Percentiles rank a stretch among this genome's conserved stretches.
Conservation (phyloP, 2,329 filamentous ascomycete species). For the Phialophora verrucosa region DNA sequence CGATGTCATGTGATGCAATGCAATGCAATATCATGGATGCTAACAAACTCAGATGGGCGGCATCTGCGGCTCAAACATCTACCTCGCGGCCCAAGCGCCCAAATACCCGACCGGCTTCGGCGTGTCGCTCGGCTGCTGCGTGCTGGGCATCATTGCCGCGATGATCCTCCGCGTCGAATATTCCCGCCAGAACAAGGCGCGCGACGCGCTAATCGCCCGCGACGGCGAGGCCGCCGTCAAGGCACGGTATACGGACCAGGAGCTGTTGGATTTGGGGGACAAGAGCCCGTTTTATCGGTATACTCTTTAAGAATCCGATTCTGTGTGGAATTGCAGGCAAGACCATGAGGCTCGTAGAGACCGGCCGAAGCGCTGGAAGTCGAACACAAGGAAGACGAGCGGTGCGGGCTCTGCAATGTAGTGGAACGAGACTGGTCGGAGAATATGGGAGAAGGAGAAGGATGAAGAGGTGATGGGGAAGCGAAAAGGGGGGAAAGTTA, state of each 20-base stretch:
- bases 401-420: too few relatives aligned
- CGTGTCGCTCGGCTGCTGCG: constrained; percentile 45
- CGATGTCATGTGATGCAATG: too few relatives aligned
- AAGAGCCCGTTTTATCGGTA: constrained; percentile 68
- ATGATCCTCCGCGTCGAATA: constrained; percentile 45
- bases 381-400: too few relatives aligned
- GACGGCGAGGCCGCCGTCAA: constrained; percentile 43
- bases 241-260: constrained; percentile 55
- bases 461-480: too few relatives aligned
- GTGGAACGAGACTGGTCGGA: too few relatives aligned
- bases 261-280: constrained; percentile 66
- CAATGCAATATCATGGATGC: neutral
- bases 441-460: too few relatives aligned
- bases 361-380: too few relatives aligned
- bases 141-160: constrained; percentile 54
- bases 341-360: too few relatives aligned
- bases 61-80: constrained; percentile 49
- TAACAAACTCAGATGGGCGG: constrained; percentile 40
- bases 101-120: constrained; percentile 48
- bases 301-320: constrained; percentile 1
- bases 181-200: constrained; percentile 32
- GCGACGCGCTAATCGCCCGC: constrained; percentile 24
- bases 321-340: too few relatives aligned
- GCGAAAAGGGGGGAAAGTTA: too few relatives aligned
- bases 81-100: constrained; percentile 44